phyloP scores from a whole-genome alignment of 129 eudicot genomes.

The Chrysanthemum lavandulifolium region DNA sequence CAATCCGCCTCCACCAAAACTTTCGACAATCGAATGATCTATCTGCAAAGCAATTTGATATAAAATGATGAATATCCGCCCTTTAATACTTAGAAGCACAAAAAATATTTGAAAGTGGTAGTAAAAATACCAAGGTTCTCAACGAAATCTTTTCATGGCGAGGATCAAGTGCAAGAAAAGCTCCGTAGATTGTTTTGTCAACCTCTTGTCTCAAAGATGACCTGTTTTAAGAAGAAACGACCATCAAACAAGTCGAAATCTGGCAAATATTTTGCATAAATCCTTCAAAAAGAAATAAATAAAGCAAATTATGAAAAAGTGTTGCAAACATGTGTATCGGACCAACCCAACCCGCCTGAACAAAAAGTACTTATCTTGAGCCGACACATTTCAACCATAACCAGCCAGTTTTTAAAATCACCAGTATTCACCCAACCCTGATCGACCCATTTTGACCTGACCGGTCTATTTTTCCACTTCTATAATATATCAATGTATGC shows the following conservation, averaged over 20 bases:
- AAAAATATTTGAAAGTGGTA: neutral
- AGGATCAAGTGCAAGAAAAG: conserved; percentile 51
- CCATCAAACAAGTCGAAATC: neutral
- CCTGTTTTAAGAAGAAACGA: conserved; percentile 27
- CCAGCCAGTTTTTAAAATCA: too few species aligned
- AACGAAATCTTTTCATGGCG: conserved; percentile 33
- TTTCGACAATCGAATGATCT: conserved; percentile 60
- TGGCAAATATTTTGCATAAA: neutral
- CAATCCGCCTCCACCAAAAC: conserved; percentile 57
- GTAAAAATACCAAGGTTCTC: conserved; percentile 47
- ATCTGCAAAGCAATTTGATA: conserved; percentile 35
- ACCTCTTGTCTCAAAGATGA: conserved; percentile 47
- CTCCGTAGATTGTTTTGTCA: conserved; percentile 39
- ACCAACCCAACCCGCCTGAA: neutral
- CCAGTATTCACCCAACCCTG: too few species aligned
- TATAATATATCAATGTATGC: neutral
- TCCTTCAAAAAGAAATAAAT: neutral
- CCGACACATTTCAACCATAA: too few species aligned
- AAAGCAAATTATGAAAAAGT: too few species aligned
- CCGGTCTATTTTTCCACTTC: too few species aligned
- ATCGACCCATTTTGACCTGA: too few species aligned
- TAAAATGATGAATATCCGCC: neutral
- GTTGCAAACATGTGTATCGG: neutral
- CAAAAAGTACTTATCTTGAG: too few species aligned
- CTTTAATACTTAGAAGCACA: neutral